Evolutionary conservation across 176 grass and related monocot species (phyloP), one percentile per base, ranked within the genome.

Genomic region (Oryza brachyantha): DNA sequence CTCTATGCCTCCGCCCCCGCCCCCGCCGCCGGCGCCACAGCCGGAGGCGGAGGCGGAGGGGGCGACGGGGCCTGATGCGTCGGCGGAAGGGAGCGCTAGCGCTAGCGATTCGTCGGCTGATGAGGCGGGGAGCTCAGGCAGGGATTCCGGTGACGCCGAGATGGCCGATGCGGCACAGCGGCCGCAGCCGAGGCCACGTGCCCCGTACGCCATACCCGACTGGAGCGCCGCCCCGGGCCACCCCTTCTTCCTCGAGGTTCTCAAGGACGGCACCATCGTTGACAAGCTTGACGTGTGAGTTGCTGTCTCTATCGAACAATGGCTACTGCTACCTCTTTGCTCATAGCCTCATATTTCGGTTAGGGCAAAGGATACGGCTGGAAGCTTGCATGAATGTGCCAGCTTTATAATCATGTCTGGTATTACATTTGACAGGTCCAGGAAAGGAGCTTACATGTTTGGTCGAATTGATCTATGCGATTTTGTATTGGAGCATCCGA

Each of bases 371-470:
- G 25, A 11, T 73, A 35, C 28, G 57, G 19, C 13, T 43, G 13
- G 16, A 4, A 55, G 58, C 7, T 50, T 13, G 7, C 17, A 6
- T 38, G 17, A 73, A 31, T 12, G 38, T 13, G 55, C 67, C 29
- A 69, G 61, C 14, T 61, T 17, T 29, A 77, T 61, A 38, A 38
- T 84, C 27, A 37, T 61, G 42, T 21, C 48, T 57, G 13, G 60
- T 9, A 3, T 88, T 65, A 14, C 28, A 57, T 66, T 26, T 50
- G 80, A 45, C 83, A 98, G 96, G 87, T 93, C 87, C 48, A 76
- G 88, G 65, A 94, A 98, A 87, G 96, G 96, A 36, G 90, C 92
- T 55, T 98, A 94, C 74, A 94, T 98, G 96, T 98, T 98, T 81
- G 96, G 96, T 64, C 84, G 96, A 27, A 78, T 92, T 60, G 96